Base-by-base conservation (phyloP, 2,329 filamentous ascomycete species). In the Botrytis galanthina region DNA sequence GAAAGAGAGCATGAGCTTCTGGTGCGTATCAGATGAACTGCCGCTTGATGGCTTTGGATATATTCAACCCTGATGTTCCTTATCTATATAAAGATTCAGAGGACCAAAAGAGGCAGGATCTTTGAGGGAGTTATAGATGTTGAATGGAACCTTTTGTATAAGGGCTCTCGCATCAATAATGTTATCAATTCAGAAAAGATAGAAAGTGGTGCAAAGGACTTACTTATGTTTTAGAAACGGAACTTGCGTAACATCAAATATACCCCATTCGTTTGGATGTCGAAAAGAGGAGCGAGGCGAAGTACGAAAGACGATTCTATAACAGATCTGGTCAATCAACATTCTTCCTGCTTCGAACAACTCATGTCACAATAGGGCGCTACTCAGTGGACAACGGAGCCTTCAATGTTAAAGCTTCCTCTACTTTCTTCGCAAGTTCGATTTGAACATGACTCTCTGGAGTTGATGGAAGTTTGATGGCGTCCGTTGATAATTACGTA, bases 111-210 rank as follows among this genome's bases (percentile, higher is more conserved):
- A 3, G 48, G 12, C 12, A 29, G 7, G 1, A 16, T n/a, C 4
- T 14, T 12, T 51, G 10, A 54, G 39, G 48, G n/a, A 54, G 4
- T 8, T 16, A 16, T 6, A 54, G 7, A 5, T 16, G 48, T 12
- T 29, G 3, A 14, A 5, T 29, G 6, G 5, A 54, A n/a, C 1
- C 1, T n/a, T 4, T 54, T 1, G 18, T 1, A 54, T n/a, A 26
- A 18, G 3, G n/a, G 5, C 3, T 29, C 16, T 26, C 48, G 26
- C 8, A 29, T 18, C 14, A 29, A 54, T 4, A 8, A 16, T 8
- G 26, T 7, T 16, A 18, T 54, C 5, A n/a, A 51, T 6, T 14
- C 26, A 20, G 5, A n/a, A 4, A 1, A 14, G 12, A 51, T 51
- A 5, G 48, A n/a, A 16, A 51, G 7, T 14, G 51, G 2, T 18